Percentiles rank a stretch among this genome's conserved stretches.
Conservation (phyloP, 192 early-diverging fungal species). For the Chytriomyces sp. region DNA sequence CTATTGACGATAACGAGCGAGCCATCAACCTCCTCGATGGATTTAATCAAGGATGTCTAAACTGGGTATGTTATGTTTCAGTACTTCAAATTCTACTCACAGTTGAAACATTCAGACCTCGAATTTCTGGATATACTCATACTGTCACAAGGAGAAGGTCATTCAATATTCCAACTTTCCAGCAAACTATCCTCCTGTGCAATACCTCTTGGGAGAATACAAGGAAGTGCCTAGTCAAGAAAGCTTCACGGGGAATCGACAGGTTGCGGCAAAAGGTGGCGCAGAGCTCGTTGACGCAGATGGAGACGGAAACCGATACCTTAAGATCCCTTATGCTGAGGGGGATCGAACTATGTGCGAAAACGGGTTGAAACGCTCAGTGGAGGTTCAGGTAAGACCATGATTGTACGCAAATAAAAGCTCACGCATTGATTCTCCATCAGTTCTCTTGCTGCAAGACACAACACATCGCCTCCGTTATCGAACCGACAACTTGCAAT, state of each 20-base stretch:
- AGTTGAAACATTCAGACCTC: constrained; percentile 16
- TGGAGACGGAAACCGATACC: constrained; percentile 50
- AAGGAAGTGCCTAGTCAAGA: background rate
- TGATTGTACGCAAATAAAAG: background rate
- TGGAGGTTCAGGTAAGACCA: constrained; percentile 64
- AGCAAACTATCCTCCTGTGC: background rate
- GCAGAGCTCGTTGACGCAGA: constrained; percentile 39
- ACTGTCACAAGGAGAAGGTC: constrained; percentile 69
- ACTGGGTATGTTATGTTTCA: background rate
- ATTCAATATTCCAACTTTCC: constrained; percentile 61
- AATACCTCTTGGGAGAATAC: constrained; percentile 33
- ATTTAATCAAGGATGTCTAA: constrained; percentile 4
- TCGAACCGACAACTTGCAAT: constrained; percentile 69
- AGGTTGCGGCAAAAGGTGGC: constrained; percentile 37
- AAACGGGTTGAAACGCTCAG: constrained; percentile 64
- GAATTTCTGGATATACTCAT: constrained; percentile 84
- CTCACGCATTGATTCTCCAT: background rate
- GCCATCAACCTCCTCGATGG: constrained; percentile 2
- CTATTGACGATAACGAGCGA: background rate
- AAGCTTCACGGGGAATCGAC: constrained; percentile 21
- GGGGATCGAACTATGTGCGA: constrained; percentile 78
- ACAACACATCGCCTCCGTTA: constrained; percentile 67
- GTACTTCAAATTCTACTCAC: background rate
- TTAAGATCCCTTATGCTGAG: constrained; percentile 72
- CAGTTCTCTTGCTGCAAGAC: constrained; percentile 81